phyloP scores from a whole-genome alignment of 495 filamentous ascomycete genomes.

The Annulohypoxylon moriforme region DNA sequence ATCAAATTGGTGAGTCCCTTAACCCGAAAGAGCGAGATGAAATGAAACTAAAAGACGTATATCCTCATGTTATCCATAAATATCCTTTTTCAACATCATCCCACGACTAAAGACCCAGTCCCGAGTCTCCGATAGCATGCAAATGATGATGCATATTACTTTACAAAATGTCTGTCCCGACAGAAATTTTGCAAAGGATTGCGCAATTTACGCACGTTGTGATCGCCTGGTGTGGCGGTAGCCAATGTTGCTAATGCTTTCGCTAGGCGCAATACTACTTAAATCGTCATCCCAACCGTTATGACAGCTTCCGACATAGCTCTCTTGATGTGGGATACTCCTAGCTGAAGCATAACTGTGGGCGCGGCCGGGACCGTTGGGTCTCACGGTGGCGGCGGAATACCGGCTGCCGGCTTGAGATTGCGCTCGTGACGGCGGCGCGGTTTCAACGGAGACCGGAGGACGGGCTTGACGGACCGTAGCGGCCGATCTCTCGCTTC shows the following conservation, averaged over 20 bases:
- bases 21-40: neutral
- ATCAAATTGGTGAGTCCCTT: conserved; percentile 3
- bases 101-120: conserved; percentile 6
- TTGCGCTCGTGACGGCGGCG: conserved; percentile 42
- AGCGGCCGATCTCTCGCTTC: conserved; percentile 50
- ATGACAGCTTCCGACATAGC: conserved; percentile 49
- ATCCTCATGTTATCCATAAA: neutral
- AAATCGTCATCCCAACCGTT: conserved; percentile 51
- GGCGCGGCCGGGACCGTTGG: conserved; percentile 37
- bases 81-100: neutral
- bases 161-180: neutral
- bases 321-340: conserved; percentile 63
- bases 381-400: conserved; percentile 49
- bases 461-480: conserved; percentile 45
- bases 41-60: conserved; percentile 8
- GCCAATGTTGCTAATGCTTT: conserved; percentile 74
- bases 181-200: neutral
- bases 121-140: neutral
- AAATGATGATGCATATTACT: neutral
- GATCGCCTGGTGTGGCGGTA: conserved; percentile 53
- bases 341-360: conserved; percentile 48
- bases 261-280: conserved; percentile 68
- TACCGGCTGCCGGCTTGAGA: conserved; percentile 48
- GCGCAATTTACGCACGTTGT: conserved; percentile 8
- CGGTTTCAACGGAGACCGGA: conserved; percentile 24